phyloP scores from a whole-genome alignment of 1,139 yeast species.

The Ogataea hybrid region DNA sequence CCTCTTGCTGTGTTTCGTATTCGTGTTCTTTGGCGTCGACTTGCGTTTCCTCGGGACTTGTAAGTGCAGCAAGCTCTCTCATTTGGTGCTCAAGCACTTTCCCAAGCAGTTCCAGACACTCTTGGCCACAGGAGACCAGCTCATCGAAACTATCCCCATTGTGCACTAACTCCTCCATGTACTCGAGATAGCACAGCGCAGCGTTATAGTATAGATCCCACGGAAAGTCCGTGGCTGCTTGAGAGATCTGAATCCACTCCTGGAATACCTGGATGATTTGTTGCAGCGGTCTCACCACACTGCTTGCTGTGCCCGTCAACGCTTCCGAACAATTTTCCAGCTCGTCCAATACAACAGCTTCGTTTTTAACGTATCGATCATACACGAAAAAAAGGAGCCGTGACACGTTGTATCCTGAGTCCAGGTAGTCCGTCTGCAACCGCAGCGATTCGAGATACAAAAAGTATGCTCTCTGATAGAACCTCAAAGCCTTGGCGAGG shows the following conservation, averaged over 20 bases:
- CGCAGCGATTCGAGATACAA: slow-evolving; percentile 37
- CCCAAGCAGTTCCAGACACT: slow-evolving; percentile 5
- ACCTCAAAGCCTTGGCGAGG: slow-evolving; percentile 49
- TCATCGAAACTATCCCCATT: slow-evolving; percentile 26
- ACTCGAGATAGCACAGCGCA: slow-evolving; percentile 47
- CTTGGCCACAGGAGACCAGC: slow-evolving; percentile 10
- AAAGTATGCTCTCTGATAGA: slow-evolving; percentile 48
- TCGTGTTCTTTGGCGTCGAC: slow-evolving; percentile 1
- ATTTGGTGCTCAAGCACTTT: slow-evolving; percentile 18
- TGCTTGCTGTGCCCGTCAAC: slow-evolving; percentile 32
- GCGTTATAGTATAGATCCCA: slow-evolving; percentile 46
- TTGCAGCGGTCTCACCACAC: slow-evolving; percentile 41
- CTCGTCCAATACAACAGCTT: slow-evolving; percentile 40
- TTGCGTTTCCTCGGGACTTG: slow-evolving; percentile 1
- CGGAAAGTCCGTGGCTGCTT: slow-evolving; percentile 25
- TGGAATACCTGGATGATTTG: slow-evolving; percentile 42
- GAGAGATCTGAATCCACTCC: slow-evolving; percentile 33
- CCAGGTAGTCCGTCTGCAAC: slow-evolving; percentile 30
- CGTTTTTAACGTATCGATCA: slow-evolving; percentile 41
- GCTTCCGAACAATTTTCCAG: slow-evolving; percentile 44
- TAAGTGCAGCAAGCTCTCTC: slow-evolving; percentile 9
- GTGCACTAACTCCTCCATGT: slow-evolving; percentile 37
- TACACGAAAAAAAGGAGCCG: slow-evolving; percentile 50
- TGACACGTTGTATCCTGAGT: slow-evolving; percentile 48
- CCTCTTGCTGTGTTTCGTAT: slow-evolving; percentile 16